Percentiles rank a stretch among this genome's conserved stretches.
These are phyloP conservation scores for Cotoneaster glaucophyllus DNA, from an alignment of 306 rosid genomes.

Conservation along the genomic window DNA sequence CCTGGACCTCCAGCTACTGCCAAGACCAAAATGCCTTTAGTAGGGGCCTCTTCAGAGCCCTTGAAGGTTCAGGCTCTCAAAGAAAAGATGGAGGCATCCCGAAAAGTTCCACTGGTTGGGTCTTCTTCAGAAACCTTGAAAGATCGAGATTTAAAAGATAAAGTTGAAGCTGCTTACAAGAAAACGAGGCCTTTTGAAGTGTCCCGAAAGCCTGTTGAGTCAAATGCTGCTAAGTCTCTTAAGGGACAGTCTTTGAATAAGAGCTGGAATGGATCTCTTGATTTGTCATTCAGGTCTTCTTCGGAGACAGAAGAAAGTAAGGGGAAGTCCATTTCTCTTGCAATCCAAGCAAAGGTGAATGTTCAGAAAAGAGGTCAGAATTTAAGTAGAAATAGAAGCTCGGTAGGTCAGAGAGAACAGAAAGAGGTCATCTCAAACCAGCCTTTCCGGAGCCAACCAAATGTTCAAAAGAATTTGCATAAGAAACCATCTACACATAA, in stretches of 20 bases:
- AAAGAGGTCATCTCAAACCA: slow-evolving; percentile 49
- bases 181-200: slow-evolving; percentile 43
- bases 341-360: slow-evolving; percentile 95
- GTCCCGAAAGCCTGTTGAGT: slow-evolving; percentile 55
- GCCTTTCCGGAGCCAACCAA: slow-evolving; percentile 34
- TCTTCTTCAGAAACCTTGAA: slow-evolving; percentile 50
- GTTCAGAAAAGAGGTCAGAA: slow-evolving; percentile 79
- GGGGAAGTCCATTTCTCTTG: slow-evolving; percentile 86
- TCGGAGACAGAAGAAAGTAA: slow-evolving; percentile 49
- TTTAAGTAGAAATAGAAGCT: slow-evolving; percentile 41
- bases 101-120: slow-evolving; percentile 40
- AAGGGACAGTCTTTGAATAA: slow-evolving; percentile 80
- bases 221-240: slow-evolving; percentile 66
- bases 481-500: slow-evolving; percentile 41
- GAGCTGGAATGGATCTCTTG: slow-evolving; percentile 85
- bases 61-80: slow-evolving; percentile 71
- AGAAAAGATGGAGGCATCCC: slow-evolving; percentile 67
- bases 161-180: slow-evolving; percentile 47
- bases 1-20: slow-evolving; percentile 49
- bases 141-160: slow-evolving; percentile 51
- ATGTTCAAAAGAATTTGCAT: slow-evolving; percentile 44
- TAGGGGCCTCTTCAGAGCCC: slow-evolving; percentile 53
- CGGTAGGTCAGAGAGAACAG: slow-evolving; percentile 48
- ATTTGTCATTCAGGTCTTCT: slow-evolving; percentile 37
- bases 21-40: slow-evolving; percentile 44